A percentile compares a stretch with the other conserved stretches of the same genome.
Evolutionary conservation across 2,329 filamentous ascomycete genomes (phyloP).

Genomic region (Sclerotinia spermophila): DNA sequence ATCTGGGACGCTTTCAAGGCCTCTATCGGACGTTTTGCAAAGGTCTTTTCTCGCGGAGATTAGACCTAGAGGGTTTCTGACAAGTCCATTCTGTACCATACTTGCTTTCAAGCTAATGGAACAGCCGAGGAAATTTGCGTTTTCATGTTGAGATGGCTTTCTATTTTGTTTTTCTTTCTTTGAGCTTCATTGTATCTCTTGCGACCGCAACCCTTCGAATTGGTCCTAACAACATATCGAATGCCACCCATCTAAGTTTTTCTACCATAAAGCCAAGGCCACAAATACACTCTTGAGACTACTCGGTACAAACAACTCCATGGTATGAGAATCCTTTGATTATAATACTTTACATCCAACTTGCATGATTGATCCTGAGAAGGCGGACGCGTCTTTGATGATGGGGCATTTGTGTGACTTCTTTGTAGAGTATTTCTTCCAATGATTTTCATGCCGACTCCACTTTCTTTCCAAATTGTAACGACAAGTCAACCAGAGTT

Average conservation of each 20-base stretch:
- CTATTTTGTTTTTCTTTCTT: not conserved
- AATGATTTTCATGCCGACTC: not conserved
- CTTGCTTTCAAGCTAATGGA: not conserved
- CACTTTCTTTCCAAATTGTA: not conserved
- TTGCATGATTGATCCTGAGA: not conserved
- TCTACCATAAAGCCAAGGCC: not conserved
- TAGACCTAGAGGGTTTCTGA: not conserved
- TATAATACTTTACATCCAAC: not conserved
- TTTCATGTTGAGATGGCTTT: not conserved
- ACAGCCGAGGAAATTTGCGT: not conserved
- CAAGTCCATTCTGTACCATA: not conserved
- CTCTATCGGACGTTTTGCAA: not conserved
- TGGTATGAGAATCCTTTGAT: not conserved
- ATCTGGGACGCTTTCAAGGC: not conserved
- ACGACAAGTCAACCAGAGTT: not conserved
- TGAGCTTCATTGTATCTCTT: not conserved
- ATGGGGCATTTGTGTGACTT: not conserved
- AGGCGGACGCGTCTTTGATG: constrained; percentile 2
- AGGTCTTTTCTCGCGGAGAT: not conserved
- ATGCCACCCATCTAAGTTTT: not conserved
- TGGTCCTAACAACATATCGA: not conserved
- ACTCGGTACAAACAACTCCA: not conserved
- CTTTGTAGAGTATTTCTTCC: not conserved
- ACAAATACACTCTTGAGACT: not conserved
- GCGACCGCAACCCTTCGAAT: not conserved